Evolutionary conservation across 2,329 filamentous ascomycete species (phyloP), one percentile per base, ranked within the genome.

Genomic region (Paraphoma chrysanthemicola): DNA sequence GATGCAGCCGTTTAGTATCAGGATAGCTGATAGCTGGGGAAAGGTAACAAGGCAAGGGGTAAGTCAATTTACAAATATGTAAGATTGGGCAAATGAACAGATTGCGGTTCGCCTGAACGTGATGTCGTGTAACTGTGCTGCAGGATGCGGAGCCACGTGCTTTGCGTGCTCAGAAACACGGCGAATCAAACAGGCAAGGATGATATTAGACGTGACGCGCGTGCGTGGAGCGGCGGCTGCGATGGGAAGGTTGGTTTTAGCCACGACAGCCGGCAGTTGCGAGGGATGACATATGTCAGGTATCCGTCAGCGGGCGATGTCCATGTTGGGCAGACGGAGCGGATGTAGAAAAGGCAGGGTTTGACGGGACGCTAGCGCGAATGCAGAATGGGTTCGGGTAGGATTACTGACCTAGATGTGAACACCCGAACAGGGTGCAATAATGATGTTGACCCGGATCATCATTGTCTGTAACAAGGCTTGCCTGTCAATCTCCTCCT

Each of bases 151-250:
- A 23, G 55, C 53, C 62, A 60, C 56, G 58, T 50, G 53, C 44
- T 45, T 39, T 43, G 50, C 44, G 44, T 44, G 23, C 23, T 8
- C 46, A 44, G 62, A 57, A 60, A 65, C 63, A 59, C 14, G 51
- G 28, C 64, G 56, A 69, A 69, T 69, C 31, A 54, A 54, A 38
- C 23, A 23, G 39, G 36, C 11, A 41, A 39, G 30, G 44, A 36
- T 29, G 44, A 47, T 48, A 53, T 47, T 53, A 43, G 41, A 44
- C 28, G 30, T 47, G 39, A 14, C 23, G 48, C n/a, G 44, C 14
- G 44, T 46, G 28, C 28, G 12, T 31, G 44, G 42, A 12, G 42
- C 12, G 8, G 14, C 8, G 29, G 49, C 12, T 41, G 17, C 36
- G 12, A 12, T 31, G 17, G 49, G 41, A 30, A 42, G 42, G 49